Conservation (phyloP, 2,329 filamentous ascomycete species). For the Penicillium sp. region DNA sequence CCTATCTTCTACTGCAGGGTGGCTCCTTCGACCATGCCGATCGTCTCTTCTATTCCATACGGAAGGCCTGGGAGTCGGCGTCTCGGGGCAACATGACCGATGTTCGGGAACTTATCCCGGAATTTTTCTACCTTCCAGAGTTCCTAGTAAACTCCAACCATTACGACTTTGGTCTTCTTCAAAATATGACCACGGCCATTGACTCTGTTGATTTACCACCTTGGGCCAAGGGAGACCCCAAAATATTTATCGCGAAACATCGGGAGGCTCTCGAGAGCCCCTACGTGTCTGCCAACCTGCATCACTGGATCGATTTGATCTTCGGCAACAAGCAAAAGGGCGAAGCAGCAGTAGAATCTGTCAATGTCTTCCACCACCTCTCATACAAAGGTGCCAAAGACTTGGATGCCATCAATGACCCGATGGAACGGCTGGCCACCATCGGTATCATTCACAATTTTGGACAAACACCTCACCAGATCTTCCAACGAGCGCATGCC, state of each 20-base stretch:
- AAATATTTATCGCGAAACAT: slow-evolving; percentile 92
- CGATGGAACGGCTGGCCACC: slow-evolving; percentile 78
- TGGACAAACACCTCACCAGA: slow-evolving; percentile 92
- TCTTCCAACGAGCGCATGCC: slow-evolving; percentile 79
- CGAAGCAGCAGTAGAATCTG: slow-evolving; percentile 81
- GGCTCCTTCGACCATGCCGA: slow-evolving; percentile 95
- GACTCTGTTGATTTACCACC: slow-evolving; percentile 86
- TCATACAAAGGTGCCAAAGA: slow-evolving; percentile 94
- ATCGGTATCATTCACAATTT: slow-evolving; percentile 99
- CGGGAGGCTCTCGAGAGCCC: slow-evolving; percentile 93
- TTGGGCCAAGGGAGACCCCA: slow-evolving; percentile 94
- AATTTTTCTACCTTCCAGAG: slow-evolving; percentile 95
- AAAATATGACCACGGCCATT: slow-evolving; percentile 74
- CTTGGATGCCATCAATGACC: slow-evolving; percentile 83
- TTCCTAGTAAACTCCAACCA: slow-evolving; percentile 91
- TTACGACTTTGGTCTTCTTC: slow-evolving; percentile 87
- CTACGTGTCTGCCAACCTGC: slow-evolving; percentile 82
- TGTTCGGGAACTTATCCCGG: slow-evolving; percentile 88
- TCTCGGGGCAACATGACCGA: slow-evolving; percentile 89
- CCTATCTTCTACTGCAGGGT: slow-evolving; percentile 90
- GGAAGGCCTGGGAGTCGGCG: slow-evolving; percentile 85
- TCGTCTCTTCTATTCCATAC: slow-evolving; percentile 87
- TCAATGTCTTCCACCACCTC: slow-evolving; percentile 94
- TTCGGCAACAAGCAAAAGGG: slow-evolving; percentile 94
- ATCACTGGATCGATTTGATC: slow-evolving; percentile 93